phyloP scores from a whole-genome alignment of 1,284 basidiomycete genomes.

The Boletellus deceptivus region DNA sequence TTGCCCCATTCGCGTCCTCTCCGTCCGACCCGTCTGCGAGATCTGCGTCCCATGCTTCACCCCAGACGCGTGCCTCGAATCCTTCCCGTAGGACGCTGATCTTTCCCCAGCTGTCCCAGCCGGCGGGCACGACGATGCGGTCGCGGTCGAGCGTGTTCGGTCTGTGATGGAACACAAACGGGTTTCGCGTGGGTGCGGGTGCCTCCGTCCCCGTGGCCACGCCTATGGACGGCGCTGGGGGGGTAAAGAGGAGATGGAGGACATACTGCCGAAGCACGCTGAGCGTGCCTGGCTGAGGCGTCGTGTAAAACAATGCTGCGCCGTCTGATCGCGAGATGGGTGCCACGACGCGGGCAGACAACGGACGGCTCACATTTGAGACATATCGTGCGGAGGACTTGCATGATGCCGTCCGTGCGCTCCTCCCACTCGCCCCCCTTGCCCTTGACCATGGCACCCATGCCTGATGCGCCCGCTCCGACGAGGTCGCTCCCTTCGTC shows the following conservation, averaged over 20 bases:
- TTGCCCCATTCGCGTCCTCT: constrained; percentile 49
- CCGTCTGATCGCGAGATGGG: constrained; percentile 62
- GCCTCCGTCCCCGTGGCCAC: constrained; percentile 44
- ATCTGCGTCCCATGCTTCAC: constrained; percentile 81
- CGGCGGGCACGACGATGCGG: constrained; percentile 86
- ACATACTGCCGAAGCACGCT: constrained; percentile 83
- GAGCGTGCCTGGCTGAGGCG: constrained; percentile 77
- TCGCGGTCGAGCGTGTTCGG: constrained; percentile 93
- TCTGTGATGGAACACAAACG: constrained; percentile 83
- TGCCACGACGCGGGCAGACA: background rate
- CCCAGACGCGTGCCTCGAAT: constrained; percentile 83
- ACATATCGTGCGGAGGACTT: constrained; percentile 88
- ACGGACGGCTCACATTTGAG: constrained; percentile 74
- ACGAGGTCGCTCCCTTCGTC: constrained; percentile 75
- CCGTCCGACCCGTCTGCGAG: constrained; percentile 42
- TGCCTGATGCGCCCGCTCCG: constrained; percentile 61
- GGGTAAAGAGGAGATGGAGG: constrained; percentile 82
- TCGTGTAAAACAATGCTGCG: constrained; percentile 90
- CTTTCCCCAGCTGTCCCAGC: constrained; percentile 99
- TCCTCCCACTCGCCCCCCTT: constrained; percentile 93
- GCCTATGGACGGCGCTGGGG: constrained; percentile 62
- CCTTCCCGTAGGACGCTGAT: constrained; percentile 88
- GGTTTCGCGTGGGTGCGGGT: constrained; percentile 60
- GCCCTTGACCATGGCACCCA: constrained; percentile 82
- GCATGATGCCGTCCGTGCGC: constrained; percentile 93